Base-by-base conservation (phyloP, 1,284 basidiomycete genomes). In the Pulchroboletus neoregius region DNA sequence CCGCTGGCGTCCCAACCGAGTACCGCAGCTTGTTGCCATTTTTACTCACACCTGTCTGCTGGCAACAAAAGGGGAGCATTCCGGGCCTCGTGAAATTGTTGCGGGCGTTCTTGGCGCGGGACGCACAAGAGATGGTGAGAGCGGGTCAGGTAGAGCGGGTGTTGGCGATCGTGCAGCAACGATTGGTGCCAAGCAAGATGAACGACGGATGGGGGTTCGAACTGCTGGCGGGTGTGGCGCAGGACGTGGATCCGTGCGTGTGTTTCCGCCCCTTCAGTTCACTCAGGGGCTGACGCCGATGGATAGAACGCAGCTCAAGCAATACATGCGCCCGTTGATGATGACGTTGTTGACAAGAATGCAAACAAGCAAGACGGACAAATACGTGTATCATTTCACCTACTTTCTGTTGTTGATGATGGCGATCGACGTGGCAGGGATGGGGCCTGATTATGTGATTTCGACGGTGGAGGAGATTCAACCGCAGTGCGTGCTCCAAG, bases 31-130 rank as follows among this genome's bases (percentile, higher is more conserved):
- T 99, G 5, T 75, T 98, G 1, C 84, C 84, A 0, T 85, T 94
- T 56, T 76, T 99, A 16, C 80, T 98, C 28, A 91, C 86, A 0
- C 93, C 94, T 0, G 74, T 82, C 2, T 78, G 89, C 15, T 99
- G 96, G 95, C 87, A 91, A 65, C 89, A 93, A 62, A 87, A 94
- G 54, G 95, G 95, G n/a, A 95, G 90, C 60, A 84, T 99, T 18
- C 95, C 95, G 0, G 94, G 94, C 2, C 78, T 99, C 1, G 94
- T 96, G 8, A 84, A 91, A 52, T 74, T 98, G 8, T 74, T 98
- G 46, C 85, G 86, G 52, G 91, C 93, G 0, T 94, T 93, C 70
- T 71, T 99, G 10, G 69, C 75, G 2, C 79, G 86, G 22, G 94
- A 92, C 48, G 76, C 81, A 0, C 58, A 62, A 1, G 70, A 81